Evolutionary conservation across 768 basidiomycete genomes (phyloP).

Genomic region (Agrocybe praecox): DNA sequence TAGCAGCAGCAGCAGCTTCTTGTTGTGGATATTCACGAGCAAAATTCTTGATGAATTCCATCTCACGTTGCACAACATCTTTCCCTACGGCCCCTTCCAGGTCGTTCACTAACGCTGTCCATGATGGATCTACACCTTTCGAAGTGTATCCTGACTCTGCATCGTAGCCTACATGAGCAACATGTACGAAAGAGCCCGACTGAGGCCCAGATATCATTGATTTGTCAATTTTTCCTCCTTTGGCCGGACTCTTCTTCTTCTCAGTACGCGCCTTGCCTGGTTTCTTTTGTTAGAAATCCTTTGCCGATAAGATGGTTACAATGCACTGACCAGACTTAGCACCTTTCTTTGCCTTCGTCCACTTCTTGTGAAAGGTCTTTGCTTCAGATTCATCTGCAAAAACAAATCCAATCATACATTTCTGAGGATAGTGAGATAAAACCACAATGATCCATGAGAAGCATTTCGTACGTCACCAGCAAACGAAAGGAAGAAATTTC

Average conservation of each 20-base stretch:
- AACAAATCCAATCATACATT: conserved; percentile 89
- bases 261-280: conserved; percentile 52
- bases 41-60: conserved; percentile 89
- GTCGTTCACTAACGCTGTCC: conserved; percentile 72
- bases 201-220: conserved; percentile 88
- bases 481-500: conserved; percentile 92
- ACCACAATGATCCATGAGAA: conserved; percentile 1
- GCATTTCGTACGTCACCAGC: conserved; percentile 80
- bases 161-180: conserved; percentile 96
- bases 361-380: conserved; percentile 80
- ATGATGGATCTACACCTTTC: conserved; percentile 86
- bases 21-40: conserved; percentile 51
- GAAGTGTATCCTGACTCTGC: conserved; percentile 84
- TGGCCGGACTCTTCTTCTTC: conserved; percentile 61
- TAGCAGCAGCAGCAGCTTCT: conserved; percentile 33
- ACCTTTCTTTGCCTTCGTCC: conserved; percentile 65
- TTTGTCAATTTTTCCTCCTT: conserved; percentile 87
- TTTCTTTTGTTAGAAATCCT: conserved; percentile 9
- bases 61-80: conserved; percentile 73
- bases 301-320: neutral
- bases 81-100: conserved; percentile 63
- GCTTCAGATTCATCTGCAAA: conserved; percentile 90
- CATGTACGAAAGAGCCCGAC: conserved; percentile 78
- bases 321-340: conserved; percentile 48
- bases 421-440: conserved; percentile 44